Conservation (phyloP, 176 grass and related monocot species). For the Poa annua region DNA sequence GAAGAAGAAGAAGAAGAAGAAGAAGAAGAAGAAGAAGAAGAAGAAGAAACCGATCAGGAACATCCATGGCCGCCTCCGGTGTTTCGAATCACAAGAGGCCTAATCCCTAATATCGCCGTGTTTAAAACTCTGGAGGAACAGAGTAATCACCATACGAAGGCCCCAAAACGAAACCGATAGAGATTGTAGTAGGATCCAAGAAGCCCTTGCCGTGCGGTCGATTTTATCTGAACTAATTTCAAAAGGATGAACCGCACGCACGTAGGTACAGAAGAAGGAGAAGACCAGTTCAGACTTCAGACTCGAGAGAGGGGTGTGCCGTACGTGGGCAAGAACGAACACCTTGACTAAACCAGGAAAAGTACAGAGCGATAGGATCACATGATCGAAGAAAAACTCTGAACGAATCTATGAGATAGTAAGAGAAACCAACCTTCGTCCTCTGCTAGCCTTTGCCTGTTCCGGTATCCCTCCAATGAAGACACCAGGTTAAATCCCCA, state of each 20-base stretch:
- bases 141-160: neutral
- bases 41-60: neutral
- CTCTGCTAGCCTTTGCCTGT: conserved; percentile 15
- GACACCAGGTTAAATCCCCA: conserved; percentile 4
- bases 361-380: neutral
- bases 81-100: neutral
- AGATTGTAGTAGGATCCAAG: neutral
- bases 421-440: conserved; percentile 27
- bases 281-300: neutral
- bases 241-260: neutral
- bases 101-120: neutral
- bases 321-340: neutral
- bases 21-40: neutral
- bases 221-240: conserved; percentile 3
- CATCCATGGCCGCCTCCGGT: neutral
- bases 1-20: neutral
- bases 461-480: conserved; percentile 5
- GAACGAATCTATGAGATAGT: neutral
- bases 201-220: neutral
- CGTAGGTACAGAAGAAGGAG: neutral
- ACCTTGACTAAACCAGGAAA: neutral
- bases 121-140: neutral
- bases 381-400: neutral
- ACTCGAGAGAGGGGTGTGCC: neutral
- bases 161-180: neutral